Base-by-base conservation (phyloP, 768 basidiomycete species). In the Lentinula sp. region DNA sequence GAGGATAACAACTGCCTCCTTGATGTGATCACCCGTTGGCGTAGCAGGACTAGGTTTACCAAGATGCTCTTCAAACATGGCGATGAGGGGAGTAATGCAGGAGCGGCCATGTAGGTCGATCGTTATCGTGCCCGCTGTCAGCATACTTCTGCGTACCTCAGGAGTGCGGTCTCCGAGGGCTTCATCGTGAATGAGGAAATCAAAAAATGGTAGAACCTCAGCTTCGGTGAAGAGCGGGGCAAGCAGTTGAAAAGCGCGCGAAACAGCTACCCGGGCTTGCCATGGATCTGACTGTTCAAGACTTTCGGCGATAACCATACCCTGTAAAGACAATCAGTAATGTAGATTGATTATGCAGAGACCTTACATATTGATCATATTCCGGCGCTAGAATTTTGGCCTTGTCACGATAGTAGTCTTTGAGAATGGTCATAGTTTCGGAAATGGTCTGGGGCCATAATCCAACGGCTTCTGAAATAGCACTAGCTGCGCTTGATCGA, bases 1-100 rank as follows among this genome's bases (percentile, higher is more conserved):
- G 6, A 98, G 80, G 68, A 98, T 95, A 60, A 98, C 89, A 5
- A 96, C 89, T 0, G 94, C 95, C 69, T 98, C 96, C 65, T 95
- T 93, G 73, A 95, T 91, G 63, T 87, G 85, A 69, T 98, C 96
- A 4, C 84, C 85, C 0, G 85, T 81, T 69, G 93, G 91, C 8
- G 84, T 86, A 0, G 84, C 80, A 1, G 85, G 74, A 56, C 75
- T 78, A 5, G 83, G 71, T 42, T 73, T 74, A 31, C 73, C 80
- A 9, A 98, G 82, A 70, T 90, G 87, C 0, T 75, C 74, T 75
- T 98, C 95, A 66, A 98, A 98, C 61, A 88, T 79, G 13, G 80
- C 75, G 63, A 98, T 91, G 45, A 99, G 82, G 1, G 79, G 80
- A 15, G 89, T 80, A 9, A 97, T 80, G 31, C 82, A 81, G 23